Evolutionary conservation across 495 filamentous ascomycete species (phyloP).

Genomic region (Daldinia childiae): DNA sequence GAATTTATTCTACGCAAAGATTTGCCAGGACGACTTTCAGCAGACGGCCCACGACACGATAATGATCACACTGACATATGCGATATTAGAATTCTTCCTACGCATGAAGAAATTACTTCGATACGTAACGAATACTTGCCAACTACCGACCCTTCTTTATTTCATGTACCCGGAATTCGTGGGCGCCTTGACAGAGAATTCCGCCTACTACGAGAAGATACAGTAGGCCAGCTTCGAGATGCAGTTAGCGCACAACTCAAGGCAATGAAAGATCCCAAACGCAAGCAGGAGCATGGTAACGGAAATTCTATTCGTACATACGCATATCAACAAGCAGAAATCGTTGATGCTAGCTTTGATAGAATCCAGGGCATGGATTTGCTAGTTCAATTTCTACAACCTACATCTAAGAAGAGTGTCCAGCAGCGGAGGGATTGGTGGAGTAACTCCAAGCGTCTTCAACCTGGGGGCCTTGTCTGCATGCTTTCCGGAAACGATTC

Average conservation of each 20-base stretch:
- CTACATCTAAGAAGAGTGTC: slow-evolving; percentile 42
- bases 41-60: slow-evolving; percentile 67
- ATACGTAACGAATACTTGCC: slow-evolving; percentile 68
- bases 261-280: slow-evolving; percentile 24
- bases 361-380: slow-evolving; percentile 62
- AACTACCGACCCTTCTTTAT: slow-evolving; percentile 55
- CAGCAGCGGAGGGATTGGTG: slow-evolving; percentile 67
- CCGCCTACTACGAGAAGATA: slow-evolving; percentile 73
- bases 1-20: slow-evolving; percentile 57
- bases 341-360: slow-evolving; percentile 56
- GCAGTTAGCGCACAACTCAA: slow-evolving; percentile 58
- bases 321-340: slow-evolving; percentile 53
- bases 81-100: slow-evolving; percentile 72
- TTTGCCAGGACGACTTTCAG: slow-evolving; percentile 63
- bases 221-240: slow-evolving; percentile 69
- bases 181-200: slow-evolving; percentile 77
- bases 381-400: slow-evolving; percentile 66
- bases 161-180: slow-evolving; percentile 66
- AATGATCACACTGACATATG: slow-evolving; percentile 70
- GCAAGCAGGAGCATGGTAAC: slow-evolving; percentile 13
- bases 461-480: slow-evolving; percentile 67
- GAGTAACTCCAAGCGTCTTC: slow-evolving; percentile 64
- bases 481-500: slow-evolving; percentile 58
- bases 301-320: slow-evolving; percentile 44
- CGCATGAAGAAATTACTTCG: slow-evolving; percentile 66